Evolutionary conservation across 2,329 filamentous ascomycete genomes (phyloP).

Genomic region (Aspergillus ochraceus): DNA sequence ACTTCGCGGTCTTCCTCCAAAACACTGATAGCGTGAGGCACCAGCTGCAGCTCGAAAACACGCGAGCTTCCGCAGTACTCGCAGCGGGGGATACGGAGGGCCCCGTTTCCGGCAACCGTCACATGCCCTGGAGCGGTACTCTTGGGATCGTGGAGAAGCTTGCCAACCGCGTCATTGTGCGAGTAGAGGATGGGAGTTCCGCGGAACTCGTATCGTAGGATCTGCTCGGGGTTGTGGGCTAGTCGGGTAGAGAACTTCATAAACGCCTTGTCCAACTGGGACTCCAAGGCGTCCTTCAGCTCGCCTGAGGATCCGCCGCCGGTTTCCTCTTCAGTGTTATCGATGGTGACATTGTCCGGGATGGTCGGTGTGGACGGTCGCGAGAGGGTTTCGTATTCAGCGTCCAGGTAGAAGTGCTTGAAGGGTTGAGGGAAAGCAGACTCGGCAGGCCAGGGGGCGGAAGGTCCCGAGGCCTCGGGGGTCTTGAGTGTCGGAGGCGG

Average conservation of each 20-base stretch:
- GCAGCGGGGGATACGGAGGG: conserved; percentile 68
- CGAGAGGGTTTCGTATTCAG: conserved; percentile 85
- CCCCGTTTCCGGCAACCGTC: conserved; percentile 26
- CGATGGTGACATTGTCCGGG: conserved; percentile 48
- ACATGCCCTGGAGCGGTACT: conserved; percentile 23
- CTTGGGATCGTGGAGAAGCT: conserved; percentile 50
- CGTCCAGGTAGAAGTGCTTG: conserved; percentile 78
- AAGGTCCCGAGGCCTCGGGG: conserved; percentile 42
- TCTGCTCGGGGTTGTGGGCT: conserved; percentile 78
- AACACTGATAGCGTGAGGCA: conserved; percentile 84
- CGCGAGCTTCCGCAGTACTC: conserved; percentile 71
- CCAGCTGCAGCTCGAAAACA: conserved; percentile 89
- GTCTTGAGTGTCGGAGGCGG: conserved; percentile 29
- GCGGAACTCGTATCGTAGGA: conserved; percentile 75
- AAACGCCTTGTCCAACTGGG: conserved; percentile 71
- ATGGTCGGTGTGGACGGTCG: conserved; percentile 50
- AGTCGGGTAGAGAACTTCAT: conserved; percentile 78
- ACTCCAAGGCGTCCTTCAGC: conserved; percentile 74
- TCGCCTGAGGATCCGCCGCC: conserved; percentile 36
- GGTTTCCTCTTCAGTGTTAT: conserved; percentile 38
- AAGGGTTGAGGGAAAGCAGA: conserved; percentile 69
- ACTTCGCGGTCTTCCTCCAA: conserved; percentile 71
- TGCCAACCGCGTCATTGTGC: conserved; percentile 71
- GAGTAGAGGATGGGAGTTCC: conserved; percentile 78
- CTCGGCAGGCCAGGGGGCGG: conserved; percentile 73